Evolutionary conservation across 2,329 filamentous ascomycete genomes (phyloP).

Genomic region (Alternaria brassicicola): DNA sequence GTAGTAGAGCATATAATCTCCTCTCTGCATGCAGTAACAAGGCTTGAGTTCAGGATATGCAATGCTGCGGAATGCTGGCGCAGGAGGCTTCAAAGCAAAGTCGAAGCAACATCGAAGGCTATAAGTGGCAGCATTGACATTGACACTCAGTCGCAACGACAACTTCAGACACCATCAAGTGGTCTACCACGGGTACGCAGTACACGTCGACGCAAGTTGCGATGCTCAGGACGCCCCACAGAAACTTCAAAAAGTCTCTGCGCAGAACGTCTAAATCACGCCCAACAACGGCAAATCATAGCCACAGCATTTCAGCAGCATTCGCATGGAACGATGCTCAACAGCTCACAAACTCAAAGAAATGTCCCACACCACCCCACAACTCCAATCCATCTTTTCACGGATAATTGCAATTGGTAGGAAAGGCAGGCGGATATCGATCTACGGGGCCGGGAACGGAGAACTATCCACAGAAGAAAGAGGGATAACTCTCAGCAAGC

Average conservation of each 20-base stretch:
- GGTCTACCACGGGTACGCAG: not conserved
- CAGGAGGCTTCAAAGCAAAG: not conserved
- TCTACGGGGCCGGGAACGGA: slow-evolving; percentile 54
- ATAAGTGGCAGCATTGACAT: not conserved
- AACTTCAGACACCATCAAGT: not conserved
- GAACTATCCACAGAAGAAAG: slow-evolving; percentile 46
- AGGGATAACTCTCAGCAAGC: slow-evolving; percentile 52
- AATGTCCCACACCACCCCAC: slow-evolving; percentile 52
- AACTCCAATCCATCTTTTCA: slow-evolving; percentile 52
- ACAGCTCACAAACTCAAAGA: slow-evolving; percentile 4
- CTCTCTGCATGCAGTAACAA: not conserved
- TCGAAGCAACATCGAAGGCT: not conserved
- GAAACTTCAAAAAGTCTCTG: not conserved
- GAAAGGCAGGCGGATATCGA: slow-evolving; percentile 46
- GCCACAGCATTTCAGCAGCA: not conserved
- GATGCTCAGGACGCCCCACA: not conserved
- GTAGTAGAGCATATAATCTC: slow-evolving; percentile 12
- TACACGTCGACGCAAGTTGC: not conserved
- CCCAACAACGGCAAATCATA: not conserved
- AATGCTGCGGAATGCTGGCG: not conserved
- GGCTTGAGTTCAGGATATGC: not conserved
- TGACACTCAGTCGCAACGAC: not conserved
- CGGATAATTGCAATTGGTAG: slow-evolving; percentile 48
- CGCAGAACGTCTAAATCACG: not conserved
- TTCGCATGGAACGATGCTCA: not conserved